These are phyloP conservation scores for Suhomyces prunicola DNA, from an alignment of 805 yeast genomes.

Conservation along the genomic window DNA sequence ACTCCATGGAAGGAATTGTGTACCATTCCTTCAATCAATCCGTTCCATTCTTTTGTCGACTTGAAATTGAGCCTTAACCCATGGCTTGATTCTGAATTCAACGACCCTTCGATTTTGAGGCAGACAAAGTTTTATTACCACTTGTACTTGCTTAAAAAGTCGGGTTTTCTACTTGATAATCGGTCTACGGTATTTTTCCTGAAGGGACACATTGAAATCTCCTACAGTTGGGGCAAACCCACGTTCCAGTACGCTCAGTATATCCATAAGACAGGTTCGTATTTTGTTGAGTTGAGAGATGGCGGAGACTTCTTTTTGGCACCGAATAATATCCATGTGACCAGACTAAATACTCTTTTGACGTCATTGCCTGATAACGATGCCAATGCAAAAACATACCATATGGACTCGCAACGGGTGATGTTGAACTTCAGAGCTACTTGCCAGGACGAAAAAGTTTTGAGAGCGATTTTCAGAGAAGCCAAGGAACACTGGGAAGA, in stretches of 20 bases:
- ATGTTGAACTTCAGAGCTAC: conserved; percentile 65
- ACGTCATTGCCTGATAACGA: conserved; percentile 27
- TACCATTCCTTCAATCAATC: conserved; percentile 70
- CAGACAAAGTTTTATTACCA: conserved; percentile 73
- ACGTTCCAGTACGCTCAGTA: conserved; percentile 80
- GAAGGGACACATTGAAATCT: conserved; percentile 57
- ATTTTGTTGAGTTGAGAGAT: conserved; percentile 80
- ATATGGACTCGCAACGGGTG: conserved; percentile 67
- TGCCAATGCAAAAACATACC: conserved; percentile 17
- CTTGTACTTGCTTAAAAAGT: conserved; percentile 59
- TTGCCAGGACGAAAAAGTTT: conserved; percentile 50
- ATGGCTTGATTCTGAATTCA: conserved; percentile 58
- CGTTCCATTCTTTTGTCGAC: conserved; percentile 83
- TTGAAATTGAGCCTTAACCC: conserved; percentile 68
- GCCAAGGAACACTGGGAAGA: conserved; percentile 51
- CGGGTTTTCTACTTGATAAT: conserved; percentile 80
- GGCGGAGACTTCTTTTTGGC: conserved; percentile 78
- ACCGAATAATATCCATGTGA: conserved; percentile 80
- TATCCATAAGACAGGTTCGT: conserved; percentile 84
- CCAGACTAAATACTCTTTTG: conserved; percentile 56
- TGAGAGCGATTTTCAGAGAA: conserved; percentile 54
- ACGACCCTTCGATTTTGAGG: conserved; percentile 35
- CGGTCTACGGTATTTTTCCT: conserved; percentile 64
- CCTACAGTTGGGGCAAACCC: conserved; percentile 91
- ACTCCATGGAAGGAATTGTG: conserved; percentile 89